These are phyloP conservation scores for Torulaspora maleeae DNA, from an alignment of 805 yeast species.

Conservation along the genomic window DNA sequence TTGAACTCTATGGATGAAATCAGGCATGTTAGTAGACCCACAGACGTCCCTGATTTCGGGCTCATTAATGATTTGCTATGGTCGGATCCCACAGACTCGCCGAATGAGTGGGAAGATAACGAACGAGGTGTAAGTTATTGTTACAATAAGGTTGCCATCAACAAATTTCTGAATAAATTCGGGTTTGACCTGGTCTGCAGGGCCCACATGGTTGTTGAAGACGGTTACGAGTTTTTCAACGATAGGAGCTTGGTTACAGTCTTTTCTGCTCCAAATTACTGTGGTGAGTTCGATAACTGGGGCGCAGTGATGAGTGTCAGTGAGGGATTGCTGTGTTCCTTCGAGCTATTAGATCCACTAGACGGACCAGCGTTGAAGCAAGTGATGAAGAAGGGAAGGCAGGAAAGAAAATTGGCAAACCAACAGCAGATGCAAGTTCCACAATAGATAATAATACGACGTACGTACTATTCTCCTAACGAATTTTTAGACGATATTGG, in stretches of 20 bases:
- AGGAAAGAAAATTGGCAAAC: slow-evolving; percentile 68
- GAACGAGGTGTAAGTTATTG: slow-evolving; percentile 81
- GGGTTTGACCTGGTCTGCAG: slow-evolving; percentile 71
- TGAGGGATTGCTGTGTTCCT: slow-evolving; percentile 87
- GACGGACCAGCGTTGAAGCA: slow-evolving; percentile 91
- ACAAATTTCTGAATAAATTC: slow-evolving; percentile 58
- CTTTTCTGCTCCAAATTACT: slow-evolving; percentile 78
- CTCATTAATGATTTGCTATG: slow-evolving; percentile 71
- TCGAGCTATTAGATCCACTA: slow-evolving; percentile 88
- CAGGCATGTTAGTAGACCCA: slow-evolving; percentile 65
- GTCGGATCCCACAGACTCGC: slow-evolving; percentile 75
- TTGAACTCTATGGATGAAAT: slow-evolving; percentile 58
- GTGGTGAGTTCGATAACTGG: slow-evolving; percentile 76
- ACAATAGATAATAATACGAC: neutral
- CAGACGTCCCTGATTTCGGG: slow-evolving; percentile 79
- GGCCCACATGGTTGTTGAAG: slow-evolving; percentile 89
- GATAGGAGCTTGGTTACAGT: slow-evolving; percentile 70
- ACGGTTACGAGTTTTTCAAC: slow-evolving; percentile 79
- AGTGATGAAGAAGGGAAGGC: slow-evolving; percentile 89
- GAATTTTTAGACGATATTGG: neutral
- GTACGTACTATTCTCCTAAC: neutral
- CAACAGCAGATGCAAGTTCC: slow-evolving; percentile 26
- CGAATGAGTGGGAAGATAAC: slow-evolving; percentile 64
- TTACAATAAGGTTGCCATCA: slow-evolving; percentile 65
- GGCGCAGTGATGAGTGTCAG: slow-evolving; percentile 91